Evolutionary conservation across 495 filamentous ascomycete species (phyloP), one percentile per base, ranked within the genome.

Genomic region (Daldinia bambusicola): DNA sequence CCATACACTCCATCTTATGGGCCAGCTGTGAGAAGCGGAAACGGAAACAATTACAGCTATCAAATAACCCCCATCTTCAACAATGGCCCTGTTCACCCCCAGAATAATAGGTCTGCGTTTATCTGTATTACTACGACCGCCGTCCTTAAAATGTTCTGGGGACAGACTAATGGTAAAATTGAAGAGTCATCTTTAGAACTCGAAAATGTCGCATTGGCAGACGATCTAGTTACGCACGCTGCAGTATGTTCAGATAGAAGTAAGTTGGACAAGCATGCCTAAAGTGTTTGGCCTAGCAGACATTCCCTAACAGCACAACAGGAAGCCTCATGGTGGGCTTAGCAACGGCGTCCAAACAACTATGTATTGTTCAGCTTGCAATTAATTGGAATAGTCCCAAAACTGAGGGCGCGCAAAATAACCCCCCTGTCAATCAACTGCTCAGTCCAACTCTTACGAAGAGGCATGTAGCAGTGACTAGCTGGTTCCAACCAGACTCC

Each of bases 211-310:
- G 84, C 85, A 10, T 87, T 88, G 10, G 89, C 89, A 10, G 87
- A 91, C 55, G 88, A 93, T 55, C 71, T 92, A 14, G 83, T 96
- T 37, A 93, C 92, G 4, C 93, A 97, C 80, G 92, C 93, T 2
- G 86, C 93, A 13, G 82, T 95, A 62, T 90, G 90, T 64, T 87
- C 89, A 10, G 92, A 94, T 48, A 90, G 85, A 79, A 85, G 89
- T 91, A 81, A 67, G 78, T 60, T 14, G 48, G 37, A 45, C 36
- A 10, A 55, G 14, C 12, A 52, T 57, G 26, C 26, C 26, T 26
- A 3, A 18, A n/a, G 22, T 22, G 8, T 56, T 32, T 37, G 32
- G 22, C 0, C 18, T 9, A 10, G 32, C 16, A 45, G 9, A 9
- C 14, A 20, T 31, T 48, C 71, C 26, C 68, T 71, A 57, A 79